Percentiles rank a stretch among this genome's conserved stretches.
These are phyloP conservation scores for Pogostemon cablin DNA, from an alignment of 257 asterid species.

Conservation along the genomic window DNA sequence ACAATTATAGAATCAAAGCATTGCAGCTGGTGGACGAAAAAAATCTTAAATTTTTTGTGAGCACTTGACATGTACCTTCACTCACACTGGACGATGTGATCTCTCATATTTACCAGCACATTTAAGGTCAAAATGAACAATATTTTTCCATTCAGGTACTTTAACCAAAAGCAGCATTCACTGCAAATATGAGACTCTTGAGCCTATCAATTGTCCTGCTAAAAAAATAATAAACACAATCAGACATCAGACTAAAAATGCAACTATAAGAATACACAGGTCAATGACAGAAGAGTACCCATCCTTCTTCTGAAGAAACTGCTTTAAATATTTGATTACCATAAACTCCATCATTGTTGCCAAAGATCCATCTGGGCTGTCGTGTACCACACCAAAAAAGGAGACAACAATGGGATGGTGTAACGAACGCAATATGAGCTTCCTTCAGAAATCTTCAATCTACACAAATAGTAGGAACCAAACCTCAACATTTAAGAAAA, in stretches of 20 bases:
- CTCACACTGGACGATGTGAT: constrained; percentile 98
- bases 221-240: constrained; percentile 22
- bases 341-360: constrained; percentile 98
- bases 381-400: constrained; percentile 96
- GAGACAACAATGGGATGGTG: constrained; percentile 99
- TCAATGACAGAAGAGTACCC: constrained; percentile 46
- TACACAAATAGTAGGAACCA: constrained; percentile 33
- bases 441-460: constrained; percentile 99
- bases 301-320: constrained; percentile 89
- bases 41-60: neutral
- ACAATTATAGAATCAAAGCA: neutral
- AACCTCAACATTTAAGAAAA: constrained; percentile 24
- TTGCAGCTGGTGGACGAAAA: neutral
- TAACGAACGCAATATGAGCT: constrained; percentile 84
- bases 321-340: constrained; percentile 94
- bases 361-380: constrained; percentile 95
- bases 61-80: constrained; percentile 65
- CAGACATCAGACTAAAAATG: constrained; percentile 2
- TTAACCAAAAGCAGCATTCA: constrained; percentile 99
- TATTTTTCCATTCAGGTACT: constrained; percentile 90
- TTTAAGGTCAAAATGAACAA: constrained; percentile 97
- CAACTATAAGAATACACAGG: constrained; percentile 9
- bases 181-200: constrained; percentile 89
- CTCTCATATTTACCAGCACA: constrained; percentile 98
- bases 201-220: constrained; percentile 96